Percentiles rank a stretch among this genome's conserved stretches.
phyloP scores from a whole-genome alignment of 1,284 basidiomycete species.

The Leucoagaricus sp. region DNA sequence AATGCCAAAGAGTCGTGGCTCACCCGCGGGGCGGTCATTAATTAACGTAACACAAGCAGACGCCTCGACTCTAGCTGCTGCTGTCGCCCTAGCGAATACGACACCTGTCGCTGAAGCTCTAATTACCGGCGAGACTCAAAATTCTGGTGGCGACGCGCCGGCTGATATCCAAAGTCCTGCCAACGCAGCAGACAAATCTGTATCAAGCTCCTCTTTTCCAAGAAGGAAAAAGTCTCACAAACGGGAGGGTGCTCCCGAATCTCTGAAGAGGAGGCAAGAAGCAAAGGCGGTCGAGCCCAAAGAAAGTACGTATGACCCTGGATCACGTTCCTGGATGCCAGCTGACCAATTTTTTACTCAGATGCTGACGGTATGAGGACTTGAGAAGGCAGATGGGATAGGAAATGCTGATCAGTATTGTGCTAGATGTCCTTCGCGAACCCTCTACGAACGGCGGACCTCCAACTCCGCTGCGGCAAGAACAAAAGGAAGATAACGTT shows the following conservation, averaged over 20 bases:
- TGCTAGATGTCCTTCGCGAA: constrained; percentile 1
- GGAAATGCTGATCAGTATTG: constrained; percentile 7
- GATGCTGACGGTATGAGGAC: constrained; percentile 23
- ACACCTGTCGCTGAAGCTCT: not conserved
- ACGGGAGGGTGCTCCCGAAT: not conserved
- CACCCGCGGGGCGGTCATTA: constrained; percentile 21
- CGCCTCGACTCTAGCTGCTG: constrained; percentile 7
- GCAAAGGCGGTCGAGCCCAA: constrained; percentile 13
- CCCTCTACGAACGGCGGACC: not conserved
- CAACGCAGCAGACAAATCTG: not conserved
- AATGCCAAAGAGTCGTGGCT: constrained; percentile 56
- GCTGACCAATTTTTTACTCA: constrained; percentile 1
- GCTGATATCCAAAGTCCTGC: not conserved
- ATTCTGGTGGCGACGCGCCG: not conserved
- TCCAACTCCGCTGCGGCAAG: not conserved
- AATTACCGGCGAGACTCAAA: not conserved
- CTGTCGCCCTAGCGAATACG: not conserved
- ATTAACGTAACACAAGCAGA: constrained; percentile 23
- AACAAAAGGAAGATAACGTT: not conserved
- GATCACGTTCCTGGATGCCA: not conserved
- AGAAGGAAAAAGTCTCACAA: constrained; percentile 7
- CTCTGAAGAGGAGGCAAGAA: not conserved
- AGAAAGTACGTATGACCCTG: constrained; percentile 18
- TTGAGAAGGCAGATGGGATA: constrained; percentile 14
- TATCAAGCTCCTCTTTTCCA: constrained; percentile 7